Conservation (phyloP, 1,139 yeast species). For the Arxiozyma telluris region DNA sequence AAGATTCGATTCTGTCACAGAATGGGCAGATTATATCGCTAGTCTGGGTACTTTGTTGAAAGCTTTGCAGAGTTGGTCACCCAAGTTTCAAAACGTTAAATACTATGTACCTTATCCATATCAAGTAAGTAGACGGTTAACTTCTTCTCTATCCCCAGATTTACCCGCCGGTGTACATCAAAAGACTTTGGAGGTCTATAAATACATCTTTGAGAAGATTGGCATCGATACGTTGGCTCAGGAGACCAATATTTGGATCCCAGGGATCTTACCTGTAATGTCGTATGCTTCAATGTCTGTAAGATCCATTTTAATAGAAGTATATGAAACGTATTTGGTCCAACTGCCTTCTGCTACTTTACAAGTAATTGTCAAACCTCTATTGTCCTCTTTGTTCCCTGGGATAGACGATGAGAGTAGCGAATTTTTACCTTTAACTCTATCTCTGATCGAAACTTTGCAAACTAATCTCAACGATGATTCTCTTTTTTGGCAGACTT, state of each 20-base stretch:
- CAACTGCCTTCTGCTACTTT: slow-evolving; percentile 43
- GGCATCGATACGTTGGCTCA: slow-evolving; percentile 43
- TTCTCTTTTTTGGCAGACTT: slow-evolving; percentile 75
- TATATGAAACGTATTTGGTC: slow-evolving; percentile 50
- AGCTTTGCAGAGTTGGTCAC: slow-evolving; percentile 53
- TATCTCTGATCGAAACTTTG: slow-evolving; percentile 53
- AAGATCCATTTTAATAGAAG: slow-evolving; percentile 60
- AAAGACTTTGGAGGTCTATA: slow-evolving; percentile 72
- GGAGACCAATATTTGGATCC: slow-evolving; percentile 66
- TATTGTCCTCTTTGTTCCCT: slow-evolving; percentile 66
- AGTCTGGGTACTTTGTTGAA: slow-evolving; percentile 72
- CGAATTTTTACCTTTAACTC: slow-evolving; percentile 59
- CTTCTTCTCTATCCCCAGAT: slow-evolving; percentile 58
- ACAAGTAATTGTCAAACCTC: slow-evolving; percentile 52
- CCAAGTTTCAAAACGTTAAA: slow-evolving; percentile 45
- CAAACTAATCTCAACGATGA: slow-evolving; percentile 56
- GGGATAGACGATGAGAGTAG: slow-evolving; percentile 90
- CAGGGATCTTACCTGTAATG: slow-evolving; percentile 79
- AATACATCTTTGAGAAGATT: slow-evolving; percentile 54
- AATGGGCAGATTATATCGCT: slow-evolving; percentile 98
- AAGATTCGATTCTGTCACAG: slow-evolving; percentile 77
- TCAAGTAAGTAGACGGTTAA: slow-evolving; percentile 29
- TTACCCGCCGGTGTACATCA: slow-evolving; percentile 95
- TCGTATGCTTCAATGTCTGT: slow-evolving; percentile 83
- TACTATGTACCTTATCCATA: slow-evolving; percentile 37